phyloP scores from a whole-genome alignment of 225 moss, liverwort and hornwort genomes.

The Physcomitrium patens region DNA sequence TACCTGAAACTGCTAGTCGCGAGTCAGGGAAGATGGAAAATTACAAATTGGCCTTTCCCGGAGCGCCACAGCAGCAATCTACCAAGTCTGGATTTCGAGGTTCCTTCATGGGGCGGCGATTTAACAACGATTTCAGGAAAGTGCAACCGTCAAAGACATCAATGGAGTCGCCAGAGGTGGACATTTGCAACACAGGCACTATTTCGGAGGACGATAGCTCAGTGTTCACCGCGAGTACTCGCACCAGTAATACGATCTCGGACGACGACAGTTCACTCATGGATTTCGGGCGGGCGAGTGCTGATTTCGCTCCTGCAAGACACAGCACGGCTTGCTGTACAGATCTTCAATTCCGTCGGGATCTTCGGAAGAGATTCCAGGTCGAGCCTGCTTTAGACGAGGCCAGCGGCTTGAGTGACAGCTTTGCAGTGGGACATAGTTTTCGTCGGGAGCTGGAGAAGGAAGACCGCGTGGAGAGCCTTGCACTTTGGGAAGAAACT shows the following conservation, averaged over 20 bases:
- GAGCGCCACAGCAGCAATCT: background rate
- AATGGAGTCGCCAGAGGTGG: constrained; percentile 30
- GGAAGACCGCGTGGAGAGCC: constrained; percentile 46
- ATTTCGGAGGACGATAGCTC: constrained; percentile 40
- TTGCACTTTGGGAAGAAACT: constrained; percentile 50
- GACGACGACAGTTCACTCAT: constrained; percentile 38
- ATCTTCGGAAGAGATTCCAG: constrained; percentile 43
- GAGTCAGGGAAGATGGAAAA: constrained; percentile 24
- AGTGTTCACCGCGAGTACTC: constrained; percentile 18
- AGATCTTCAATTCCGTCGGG: constrained; percentile 34
- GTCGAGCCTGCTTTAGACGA: constrained; percentile 2
- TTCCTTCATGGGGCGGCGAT: constrained; percentile 23
- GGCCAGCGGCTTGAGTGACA: background rate
- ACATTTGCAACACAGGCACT: background rate
- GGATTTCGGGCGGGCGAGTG: constrained; percentile 25
- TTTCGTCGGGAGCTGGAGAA: constrained; percentile 40
- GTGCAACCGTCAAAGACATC: constrained; percentile 32
- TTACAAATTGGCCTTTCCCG: constrained; percentile 10
- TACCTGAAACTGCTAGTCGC: background rate
- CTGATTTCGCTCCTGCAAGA: constrained; percentile 29
- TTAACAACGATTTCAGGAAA: background rate
- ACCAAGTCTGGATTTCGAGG: constrained; percentile 7
- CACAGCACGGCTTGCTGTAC: constrained; percentile 55
- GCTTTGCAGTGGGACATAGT: constrained; percentile 41
- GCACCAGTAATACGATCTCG: constrained; percentile 31